A percentile compares a stretch with the other conserved stretches of the same genome.
Conservation (phyloP, 495 filamentous ascomycete genomes). For the Penicillium goetzii region DNA sequence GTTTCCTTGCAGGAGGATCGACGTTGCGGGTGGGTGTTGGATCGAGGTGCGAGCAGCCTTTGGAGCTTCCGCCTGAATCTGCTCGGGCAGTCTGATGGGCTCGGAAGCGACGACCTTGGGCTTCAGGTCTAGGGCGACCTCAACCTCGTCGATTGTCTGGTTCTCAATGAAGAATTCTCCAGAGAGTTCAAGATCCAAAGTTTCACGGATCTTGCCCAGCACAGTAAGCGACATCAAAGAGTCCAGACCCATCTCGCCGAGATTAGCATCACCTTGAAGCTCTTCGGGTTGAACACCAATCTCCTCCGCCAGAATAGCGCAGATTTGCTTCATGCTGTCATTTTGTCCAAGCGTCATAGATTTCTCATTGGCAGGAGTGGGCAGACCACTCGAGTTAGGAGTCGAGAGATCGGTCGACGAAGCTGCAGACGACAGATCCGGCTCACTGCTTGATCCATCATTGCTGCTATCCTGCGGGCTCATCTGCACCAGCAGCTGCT, state of each 20-base stretch:
- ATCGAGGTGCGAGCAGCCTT: constrained; percentile 23
- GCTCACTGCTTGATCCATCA: constrained; percentile 40
- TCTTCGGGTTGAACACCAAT: constrained; percentile 69
- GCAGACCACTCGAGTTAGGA: constrained; percentile 38
- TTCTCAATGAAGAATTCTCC: constrained; percentile 65
- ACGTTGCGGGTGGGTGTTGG: constrained; percentile 50
- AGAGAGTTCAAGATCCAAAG: constrained; percentile 51
- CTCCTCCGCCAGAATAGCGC: constrained; percentile 66
- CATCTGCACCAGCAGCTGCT: constrained; percentile 55
- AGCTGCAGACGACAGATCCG: constrained; percentile 38
- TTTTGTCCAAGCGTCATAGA: constrained; percentile 47
- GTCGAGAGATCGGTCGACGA: constrained; percentile 41
- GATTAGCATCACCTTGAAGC: constrained; percentile 50
- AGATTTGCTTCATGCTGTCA: constrained; percentile 51
- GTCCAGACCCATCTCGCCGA: constrained; percentile 56
- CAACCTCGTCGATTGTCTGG: constrained; percentile 59
- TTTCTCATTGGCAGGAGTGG: constrained; percentile 42
- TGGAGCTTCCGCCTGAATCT: constrained; percentile 23
- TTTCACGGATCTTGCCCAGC: constrained; percentile 58
- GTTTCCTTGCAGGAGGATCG: constrained; percentile 55
- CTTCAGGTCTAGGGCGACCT: constrained; percentile 49
- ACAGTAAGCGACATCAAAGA: constrained; percentile 57
- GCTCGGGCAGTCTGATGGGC: constrained; percentile 28
- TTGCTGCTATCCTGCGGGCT: constrained; percentile 38
- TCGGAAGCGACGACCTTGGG: constrained; percentile 35